Conservation (phyloP, 768 basidiomycete genomes). For the Asterophora parasitica region DNA sequence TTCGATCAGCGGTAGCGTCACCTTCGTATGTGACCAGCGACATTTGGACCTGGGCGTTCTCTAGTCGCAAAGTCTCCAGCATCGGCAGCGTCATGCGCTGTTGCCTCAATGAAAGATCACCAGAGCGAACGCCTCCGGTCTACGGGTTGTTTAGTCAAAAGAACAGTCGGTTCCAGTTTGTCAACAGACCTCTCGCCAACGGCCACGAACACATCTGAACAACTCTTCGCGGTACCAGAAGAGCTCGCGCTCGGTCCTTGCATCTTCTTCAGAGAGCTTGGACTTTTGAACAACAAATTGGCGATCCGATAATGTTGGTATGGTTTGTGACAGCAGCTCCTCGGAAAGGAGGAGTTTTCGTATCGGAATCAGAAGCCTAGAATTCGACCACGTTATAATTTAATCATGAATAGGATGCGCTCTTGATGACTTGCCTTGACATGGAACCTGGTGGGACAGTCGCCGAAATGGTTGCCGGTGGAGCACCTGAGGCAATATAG, state of each 20-base stretch:
- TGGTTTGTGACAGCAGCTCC: constrained; percentile 54
- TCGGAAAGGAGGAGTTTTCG: constrained; percentile 62
- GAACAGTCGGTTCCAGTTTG: not conserved
- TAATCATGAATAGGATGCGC: not conserved
- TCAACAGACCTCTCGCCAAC: constrained; percentile 79
- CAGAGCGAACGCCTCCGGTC: constrained; percentile 75
- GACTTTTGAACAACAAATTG: constrained; percentile 89
- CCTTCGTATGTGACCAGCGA: constrained; percentile 35
- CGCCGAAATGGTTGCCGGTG: constrained; percentile 40
- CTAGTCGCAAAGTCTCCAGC: constrained; percentile 71
- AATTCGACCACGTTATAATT: constrained; percentile 1
- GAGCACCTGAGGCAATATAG: constrained; percentile 30
- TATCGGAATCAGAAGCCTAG: constrained; percentile 66
- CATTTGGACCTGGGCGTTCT: constrained; percentile 58
- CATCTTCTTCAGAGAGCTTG: constrained; percentile 52
- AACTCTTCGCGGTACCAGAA: constrained; percentile 97
- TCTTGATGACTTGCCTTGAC: constrained; percentile 50
- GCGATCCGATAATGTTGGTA: constrained; percentile 81
- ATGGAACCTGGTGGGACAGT: constrained; percentile 87
- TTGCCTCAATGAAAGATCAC: constrained; percentile 71
- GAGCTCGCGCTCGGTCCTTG: constrained; percentile 64
- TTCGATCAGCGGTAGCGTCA: constrained; percentile 14
- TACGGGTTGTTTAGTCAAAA: constrained; percentile 25
- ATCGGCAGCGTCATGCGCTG: constrained; percentile 76
- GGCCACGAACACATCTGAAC: constrained; percentile 59